Base-by-base conservation (phyloP, 768 basidiomycete genomes). In the Daedalea quercina region DNA sequence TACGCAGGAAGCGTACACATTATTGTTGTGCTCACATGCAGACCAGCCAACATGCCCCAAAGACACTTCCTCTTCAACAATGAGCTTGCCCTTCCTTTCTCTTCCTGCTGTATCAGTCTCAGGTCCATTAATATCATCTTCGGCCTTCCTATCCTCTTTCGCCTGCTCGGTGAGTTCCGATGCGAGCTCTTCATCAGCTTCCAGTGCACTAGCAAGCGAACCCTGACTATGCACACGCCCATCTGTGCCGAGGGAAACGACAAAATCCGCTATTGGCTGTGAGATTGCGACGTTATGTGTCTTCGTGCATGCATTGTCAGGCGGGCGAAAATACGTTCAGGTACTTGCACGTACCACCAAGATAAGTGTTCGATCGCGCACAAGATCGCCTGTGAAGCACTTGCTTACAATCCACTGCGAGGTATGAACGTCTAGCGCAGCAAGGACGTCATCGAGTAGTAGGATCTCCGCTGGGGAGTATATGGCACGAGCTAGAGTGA, bases 401-500 rank as follows among this genome's bases (percentile, higher is more conserved):
- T 76, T 69, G 41, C 77, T 69, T 34, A 78, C 74, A 51, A 80
- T 76, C 66, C 68, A 76, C 44, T 70, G 65, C n/a, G 76, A 68
- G 3, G 79, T 80, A 51, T 79, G 72, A 12, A 76, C 75, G 35
- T 79, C 78, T 3, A 79, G 66, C 1, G 76, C 76, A 12, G 74
- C 75, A 25, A 79, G 68, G 25, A 88, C 79, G 60, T 90, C 88
- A 59, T 92, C 89, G 37, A 90, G 67, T 9, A 92, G 66, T 4
- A 92, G 61, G n/a, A 82, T 79, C 24, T 79, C 65, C 0, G 87
- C 82, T n/a, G 67, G 66, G 1, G 78, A 79, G 63, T 85, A 85
- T 1, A 83, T 67, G 0, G 82, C 81, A 9, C 82, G 70, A 3
- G 82, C 82, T 19, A 75, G 57, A 9, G 70, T 72, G 43, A 75